phyloP scores from a whole-genome alignment of 306 rosid species.

The Mucuna pruriens region DNA sequence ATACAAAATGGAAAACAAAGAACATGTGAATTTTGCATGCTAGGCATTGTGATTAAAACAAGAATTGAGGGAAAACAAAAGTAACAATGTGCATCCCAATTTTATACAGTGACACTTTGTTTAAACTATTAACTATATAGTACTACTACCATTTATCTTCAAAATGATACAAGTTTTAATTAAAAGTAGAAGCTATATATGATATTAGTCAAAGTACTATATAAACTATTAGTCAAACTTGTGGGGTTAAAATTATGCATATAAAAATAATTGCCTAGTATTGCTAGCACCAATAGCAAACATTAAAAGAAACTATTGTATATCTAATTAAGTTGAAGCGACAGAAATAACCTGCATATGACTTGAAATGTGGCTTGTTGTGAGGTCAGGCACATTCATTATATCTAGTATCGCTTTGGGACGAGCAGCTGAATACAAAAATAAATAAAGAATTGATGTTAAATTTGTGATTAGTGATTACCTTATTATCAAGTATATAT shows the following conservation, averaged over 20 bases:
- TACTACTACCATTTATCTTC: neutral
- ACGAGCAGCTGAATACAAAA: constrained; percentile 41
- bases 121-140: too few relatives aligned
- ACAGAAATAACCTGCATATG: constrained; percentile 66
- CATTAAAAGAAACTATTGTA: neutral
- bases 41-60: too few relatives aligned
- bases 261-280: too few relatives aligned
- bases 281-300: neutral
- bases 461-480: neutral
- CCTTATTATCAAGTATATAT: neutral
- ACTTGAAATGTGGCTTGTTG: constrained; percentile 53
- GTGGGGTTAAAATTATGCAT: too few relatives aligned
- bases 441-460: neutral
- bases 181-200: neutral
- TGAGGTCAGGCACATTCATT: constrained; percentile 50
- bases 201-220: too few relatives aligned
- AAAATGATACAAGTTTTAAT: neutral
- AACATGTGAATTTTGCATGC: constrained; percentile 5
- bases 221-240: too few relatives aligned
- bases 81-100: neutral
- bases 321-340: neutral
- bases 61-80: neutral
- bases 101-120: neutral
- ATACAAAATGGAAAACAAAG: neutral
- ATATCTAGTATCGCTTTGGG: constrained; percentile 43